Evolutionary conservation across 805 yeast genomes (phyloP).

Genomic region (Ogataea nakhonphanomensis): DNA sequence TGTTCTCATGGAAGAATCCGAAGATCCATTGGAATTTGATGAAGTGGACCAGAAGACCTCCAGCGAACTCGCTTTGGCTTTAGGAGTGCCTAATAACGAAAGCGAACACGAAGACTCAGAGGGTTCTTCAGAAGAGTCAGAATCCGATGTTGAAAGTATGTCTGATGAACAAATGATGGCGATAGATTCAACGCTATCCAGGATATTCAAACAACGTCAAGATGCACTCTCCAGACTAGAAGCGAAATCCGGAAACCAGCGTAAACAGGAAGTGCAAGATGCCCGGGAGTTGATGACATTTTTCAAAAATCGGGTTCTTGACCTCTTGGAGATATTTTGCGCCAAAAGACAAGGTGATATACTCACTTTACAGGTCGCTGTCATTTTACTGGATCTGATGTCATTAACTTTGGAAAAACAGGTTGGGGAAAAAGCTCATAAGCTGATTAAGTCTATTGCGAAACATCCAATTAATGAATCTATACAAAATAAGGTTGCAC

Average conservation of each 20-base stretch:
- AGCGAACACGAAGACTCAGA: slow-evolving; percentile 25
- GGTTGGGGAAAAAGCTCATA: slow-evolving; percentile 73
- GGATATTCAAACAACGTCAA: slow-evolving; percentile 80
- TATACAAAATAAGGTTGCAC: slow-evolving; percentile 12
- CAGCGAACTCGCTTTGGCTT: slow-evolving; percentile 63
- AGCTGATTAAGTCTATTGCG: slow-evolving; percentile 60
- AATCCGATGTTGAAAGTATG: slow-evolving; percentile 75
- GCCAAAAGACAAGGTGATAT: slow-evolving; percentile 41
- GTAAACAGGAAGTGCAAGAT: slow-evolving; percentile 68
- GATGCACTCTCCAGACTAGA: slow-evolving; percentile 50
- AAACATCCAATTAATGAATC: slow-evolving; percentile 37
- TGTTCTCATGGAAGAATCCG: slow-evolving; percentile 35
- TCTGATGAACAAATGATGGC: slow-evolving; percentile 97
- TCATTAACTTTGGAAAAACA: slow-evolving; percentile 64
- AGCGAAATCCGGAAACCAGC: slow-evolving; percentile 55
- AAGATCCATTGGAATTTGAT: slow-evolving; percentile 36
- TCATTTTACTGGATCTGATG: slow-evolving; percentile 59
- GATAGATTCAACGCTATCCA: slow-evolving; percentile 77
- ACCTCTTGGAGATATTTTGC: slow-evolving; percentile 64
- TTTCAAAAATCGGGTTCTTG: slow-evolving; percentile 76
- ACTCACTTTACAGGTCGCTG: slow-evolving; percentile 42
- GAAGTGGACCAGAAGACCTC: slow-evolving; percentile 46
- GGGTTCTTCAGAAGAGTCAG: slow-evolving; percentile 49
- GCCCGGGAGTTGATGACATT: slow-evolving; percentile 78
- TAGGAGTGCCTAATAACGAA: slow-evolving; percentile 43